Base-by-base conservation (phyloP, 805 yeast genomes). In the Zygotorulaspora danielsina region DNA sequence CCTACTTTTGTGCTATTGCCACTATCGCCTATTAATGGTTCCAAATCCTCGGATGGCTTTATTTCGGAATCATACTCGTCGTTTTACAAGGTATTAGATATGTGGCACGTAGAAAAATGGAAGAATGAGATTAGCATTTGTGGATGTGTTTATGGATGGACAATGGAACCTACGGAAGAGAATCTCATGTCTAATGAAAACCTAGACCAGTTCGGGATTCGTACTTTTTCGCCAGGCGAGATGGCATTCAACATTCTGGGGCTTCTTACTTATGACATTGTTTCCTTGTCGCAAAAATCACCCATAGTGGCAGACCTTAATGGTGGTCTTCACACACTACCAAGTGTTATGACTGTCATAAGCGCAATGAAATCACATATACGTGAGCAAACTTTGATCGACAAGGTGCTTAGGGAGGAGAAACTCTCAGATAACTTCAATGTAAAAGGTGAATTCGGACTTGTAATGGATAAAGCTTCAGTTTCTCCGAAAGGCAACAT, bases 171-270 rank as follows among this genome's bases (percentile, higher is more conserved):
- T 42, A 25, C 22, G 19, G 6, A 27, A n/a, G 18, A 27, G 12
- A 18, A n/a, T 15, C 94, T 94, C 55, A 85, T 85, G 93, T 72
- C 82, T 55, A 88, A 78, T 53, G 85, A 84, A 72, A 90, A 90
- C 44, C 78, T 86, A 56, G 95, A 89, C 70, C 75, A 76, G 59
- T 67, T 81, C 34, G 96, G 96, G 49, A 95, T 88, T 34, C 80
- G 96, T 66, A 89, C 96, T 31, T 88, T 87, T 77, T 82, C 94
- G 31, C 96, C 87, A 67, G 81, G 83, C 65, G 97, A 88, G 72
- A 89, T 89, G 96, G 95, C 96, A 29, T 88, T 88, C 78, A 89
- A 89, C 72, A 73, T 88, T 51, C 72, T 89, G 51, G 97, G 97
- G 62, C 76, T 88, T 49, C 71, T 88, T 77, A 79, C 90, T 30